Evolutionary conservation across 2,329 filamentous ascomycete genomes (phyloP).

Genomic region (Allantophomopsis cytisporea): DNA sequence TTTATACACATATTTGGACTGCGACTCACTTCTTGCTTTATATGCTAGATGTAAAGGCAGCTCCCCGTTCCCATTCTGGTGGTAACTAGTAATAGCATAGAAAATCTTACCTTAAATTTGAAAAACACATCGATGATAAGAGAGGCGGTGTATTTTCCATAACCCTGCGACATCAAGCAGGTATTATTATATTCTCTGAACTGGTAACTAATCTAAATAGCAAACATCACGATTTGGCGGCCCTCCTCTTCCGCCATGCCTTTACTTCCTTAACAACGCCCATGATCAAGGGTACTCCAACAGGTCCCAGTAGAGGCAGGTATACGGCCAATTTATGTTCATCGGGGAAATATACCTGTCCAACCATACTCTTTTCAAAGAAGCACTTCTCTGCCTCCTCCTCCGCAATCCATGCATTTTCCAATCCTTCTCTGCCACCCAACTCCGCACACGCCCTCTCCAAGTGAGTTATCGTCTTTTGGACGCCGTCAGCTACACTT

Average conservation of each 20-base stretch:
- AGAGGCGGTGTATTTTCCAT: too few species aligned
- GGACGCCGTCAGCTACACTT: constrained; percentile 74
- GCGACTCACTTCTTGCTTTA: too few species aligned
- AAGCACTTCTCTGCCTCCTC: constrained; percentile 85
- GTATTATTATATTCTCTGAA: too few species aligned
- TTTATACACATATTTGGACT: too few species aligned
- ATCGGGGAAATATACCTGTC: constrained; percentile 95
- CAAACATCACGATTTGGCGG: too few species aligned
- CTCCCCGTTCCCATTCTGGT: too few species aligned
- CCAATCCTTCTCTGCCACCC: constrained; percentile 51
- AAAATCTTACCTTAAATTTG: too few species aligned
- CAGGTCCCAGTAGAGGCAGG: constrained; percentile 75
- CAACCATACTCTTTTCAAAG: constrained; percentile 98
- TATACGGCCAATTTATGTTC: constrained; percentile 98
- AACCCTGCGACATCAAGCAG: too few species aligned
- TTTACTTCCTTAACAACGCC: constrained; percentile 71
- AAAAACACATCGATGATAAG: too few species aligned
- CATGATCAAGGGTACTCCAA: constrained; percentile 82
- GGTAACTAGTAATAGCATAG: too few species aligned
- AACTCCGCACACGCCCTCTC: constrained; percentile 64
- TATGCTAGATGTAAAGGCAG: too few species aligned
- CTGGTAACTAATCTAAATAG: too few species aligned
- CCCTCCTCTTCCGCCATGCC: constrained; percentile 18
- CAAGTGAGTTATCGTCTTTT: constrained; percentile 66
- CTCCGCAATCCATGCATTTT: constrained; percentile 74